A percentile compares a stretch with the other conserved stretches of the same genome.
phyloP scores from a whole-genome alignment of 345 rosid genomes.

The Eucalyptus sp. region DNA sequence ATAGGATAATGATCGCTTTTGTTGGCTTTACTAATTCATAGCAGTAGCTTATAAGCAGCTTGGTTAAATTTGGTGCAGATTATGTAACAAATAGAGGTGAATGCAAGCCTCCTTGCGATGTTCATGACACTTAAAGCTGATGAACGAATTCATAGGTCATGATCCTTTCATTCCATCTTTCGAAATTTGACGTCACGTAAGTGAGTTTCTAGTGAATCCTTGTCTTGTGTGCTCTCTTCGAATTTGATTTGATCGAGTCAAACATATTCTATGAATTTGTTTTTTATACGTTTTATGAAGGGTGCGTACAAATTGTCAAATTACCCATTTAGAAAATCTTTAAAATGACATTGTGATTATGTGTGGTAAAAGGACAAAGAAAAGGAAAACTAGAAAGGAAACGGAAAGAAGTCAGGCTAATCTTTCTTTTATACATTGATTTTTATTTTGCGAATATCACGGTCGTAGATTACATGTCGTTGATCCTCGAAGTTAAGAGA shows the following conservation, averaged over 20 bases:
- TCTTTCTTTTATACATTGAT: background rate
- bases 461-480: background rate
- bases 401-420: background rate
- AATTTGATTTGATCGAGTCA: background rate
- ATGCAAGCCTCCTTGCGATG: background rate
- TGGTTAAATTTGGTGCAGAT: background rate
- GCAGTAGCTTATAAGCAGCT: background rate
- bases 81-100: background rate
- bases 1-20: background rate
- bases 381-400: background rate
- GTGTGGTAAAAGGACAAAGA: background rate
- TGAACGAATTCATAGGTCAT: background rate
- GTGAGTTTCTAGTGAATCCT: background rate
- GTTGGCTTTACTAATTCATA: background rate
- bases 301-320: background rate
- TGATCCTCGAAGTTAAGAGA: background rate
- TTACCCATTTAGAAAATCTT: background rate
- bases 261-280: background rate
- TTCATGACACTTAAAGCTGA: rapidly evolving
- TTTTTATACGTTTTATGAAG: no score
- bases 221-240: background rate
- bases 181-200: background rate
- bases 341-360: background rate
- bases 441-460: background rate
- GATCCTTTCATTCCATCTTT: no score